Conservation (phyloP, 2,329 filamentous ascomycete genomes). For the Purpureocillium takamizusanense region DNA sequence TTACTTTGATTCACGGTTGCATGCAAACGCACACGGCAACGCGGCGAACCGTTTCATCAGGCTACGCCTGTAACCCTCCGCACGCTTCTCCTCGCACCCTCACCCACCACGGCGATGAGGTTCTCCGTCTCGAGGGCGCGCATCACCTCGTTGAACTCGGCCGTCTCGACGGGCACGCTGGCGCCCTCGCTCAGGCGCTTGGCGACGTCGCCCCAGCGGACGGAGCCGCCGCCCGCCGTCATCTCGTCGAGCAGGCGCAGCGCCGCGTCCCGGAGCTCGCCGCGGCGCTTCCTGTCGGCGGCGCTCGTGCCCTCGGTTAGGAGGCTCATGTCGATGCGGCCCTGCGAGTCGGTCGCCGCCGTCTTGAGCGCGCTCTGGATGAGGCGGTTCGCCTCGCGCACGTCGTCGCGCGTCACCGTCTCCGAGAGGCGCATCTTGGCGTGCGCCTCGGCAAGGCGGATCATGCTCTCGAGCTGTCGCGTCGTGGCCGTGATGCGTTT, state of each 20-base stretch:
- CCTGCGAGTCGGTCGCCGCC: constrained; percentile 86
- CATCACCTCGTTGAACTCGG: constrained; percentile 78
- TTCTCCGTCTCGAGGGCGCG: constrained; percentile 78
- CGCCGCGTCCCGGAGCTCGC: constrained; percentile 76
- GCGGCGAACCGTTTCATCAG: too few species aligned
- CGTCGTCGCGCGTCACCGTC: constrained; percentile 71
- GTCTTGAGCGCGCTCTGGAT: constrained; percentile 95
- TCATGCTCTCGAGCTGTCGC: constrained; percentile 95
- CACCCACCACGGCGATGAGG: constrained; percentile 67
- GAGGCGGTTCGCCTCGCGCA: constrained; percentile 81
- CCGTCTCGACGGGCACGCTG: constrained; percentile 61
- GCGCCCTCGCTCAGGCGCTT: constrained; percentile 63
- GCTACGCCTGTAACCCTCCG: constrained; percentile 57
- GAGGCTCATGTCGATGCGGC: constrained; percentile 92
- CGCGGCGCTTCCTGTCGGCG: constrained; percentile 72
- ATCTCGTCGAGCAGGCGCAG: constrained; percentile 73
- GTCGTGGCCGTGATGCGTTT: constrained; percentile 97
- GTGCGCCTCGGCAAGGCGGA: constrained; percentile 89
- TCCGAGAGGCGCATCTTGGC: constrained; percentile 88
- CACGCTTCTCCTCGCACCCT: constrained; percentile 75
- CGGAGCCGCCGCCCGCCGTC: constrained; percentile 55
- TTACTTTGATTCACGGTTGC: too few species aligned
- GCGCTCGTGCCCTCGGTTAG: constrained; percentile 90
- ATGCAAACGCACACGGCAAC: too few species aligned
- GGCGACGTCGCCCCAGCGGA: constrained; percentile 71